A percentile compares a stretch with the other conserved stretches of the same genome.
These are phyloP conservation scores for Betula pendula DNA, from an alignment of 306 rosid genomes.

Conservation along the genomic window DNA sequence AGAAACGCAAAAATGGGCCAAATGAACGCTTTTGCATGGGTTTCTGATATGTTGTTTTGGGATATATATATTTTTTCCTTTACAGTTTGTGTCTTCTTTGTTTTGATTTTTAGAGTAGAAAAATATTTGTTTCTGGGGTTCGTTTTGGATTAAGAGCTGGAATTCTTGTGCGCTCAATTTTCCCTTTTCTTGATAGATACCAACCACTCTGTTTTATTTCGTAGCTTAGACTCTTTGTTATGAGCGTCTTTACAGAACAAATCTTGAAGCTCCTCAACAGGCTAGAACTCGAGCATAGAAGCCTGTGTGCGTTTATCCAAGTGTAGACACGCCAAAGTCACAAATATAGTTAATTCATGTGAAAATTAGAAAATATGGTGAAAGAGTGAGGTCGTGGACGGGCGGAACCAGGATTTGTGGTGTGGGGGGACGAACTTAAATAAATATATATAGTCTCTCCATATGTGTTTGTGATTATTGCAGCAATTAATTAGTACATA, in stretches of 20 bases:
- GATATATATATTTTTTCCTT: background rate
- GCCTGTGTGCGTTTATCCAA: background rate
- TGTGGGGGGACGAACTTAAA: no score
- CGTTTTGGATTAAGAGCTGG: background rate
- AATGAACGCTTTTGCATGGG: background rate
- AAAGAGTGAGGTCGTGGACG: background rate
- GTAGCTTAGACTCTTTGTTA: background rate
- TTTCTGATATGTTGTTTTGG: background rate
- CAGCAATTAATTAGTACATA: no score
- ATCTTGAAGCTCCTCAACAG: background rate
- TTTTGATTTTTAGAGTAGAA: background rate
- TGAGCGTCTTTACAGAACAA: background rate
- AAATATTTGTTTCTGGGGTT: background rate
- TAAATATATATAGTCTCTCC: no score
- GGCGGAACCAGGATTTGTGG: no score
- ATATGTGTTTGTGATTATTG: no score
- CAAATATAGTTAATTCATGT: background rate
- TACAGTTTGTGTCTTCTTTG: background rate
- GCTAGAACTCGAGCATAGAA: background rate
- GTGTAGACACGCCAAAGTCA: background rate
- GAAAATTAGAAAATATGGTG: background rate
- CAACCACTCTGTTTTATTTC: no score
- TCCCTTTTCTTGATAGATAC: background rate
- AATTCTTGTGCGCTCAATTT: background rate
- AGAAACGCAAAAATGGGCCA: background rate